These are phyloP conservation scores for Mortierella sp. DNA, from an alignment of 371 early-diverging fungal genomes.

Conservation along the genomic window DNA sequence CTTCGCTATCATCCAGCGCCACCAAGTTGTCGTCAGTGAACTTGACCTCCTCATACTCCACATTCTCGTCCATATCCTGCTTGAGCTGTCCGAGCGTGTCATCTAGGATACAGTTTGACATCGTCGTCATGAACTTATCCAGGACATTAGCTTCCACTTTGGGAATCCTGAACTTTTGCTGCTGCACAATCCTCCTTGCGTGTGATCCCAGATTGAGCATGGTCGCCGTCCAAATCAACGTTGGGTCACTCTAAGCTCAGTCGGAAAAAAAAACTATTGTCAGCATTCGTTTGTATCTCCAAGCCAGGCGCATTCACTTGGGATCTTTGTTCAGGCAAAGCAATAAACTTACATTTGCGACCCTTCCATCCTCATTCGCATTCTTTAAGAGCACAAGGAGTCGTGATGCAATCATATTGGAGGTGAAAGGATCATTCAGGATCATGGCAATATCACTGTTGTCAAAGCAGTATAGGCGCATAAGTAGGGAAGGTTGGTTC, in stretches of 20 bases:
- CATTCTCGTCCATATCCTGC: constrained; percentile 38
- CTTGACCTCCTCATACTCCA: constrained; percentile 28
- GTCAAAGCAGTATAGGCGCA: not conserved
- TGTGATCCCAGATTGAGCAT: constrained; percentile 68
- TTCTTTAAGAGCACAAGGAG: constrained; percentile 38
- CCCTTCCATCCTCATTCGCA: constrained; percentile 25
- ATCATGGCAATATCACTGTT: constrained; percentile 73
- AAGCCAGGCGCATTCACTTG: too few species aligned
- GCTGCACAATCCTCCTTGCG: constrained; percentile 57
- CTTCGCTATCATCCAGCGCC: constrained; percentile 58
- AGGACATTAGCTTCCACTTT: constrained; percentile 46
- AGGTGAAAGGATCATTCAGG: constrained; percentile 68
- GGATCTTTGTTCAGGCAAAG: too few species aligned
- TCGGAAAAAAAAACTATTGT: not conserved
- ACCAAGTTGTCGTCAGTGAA: constrained; percentile 37
- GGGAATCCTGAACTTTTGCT: constrained; percentile 51
- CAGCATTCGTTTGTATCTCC: not conserved
- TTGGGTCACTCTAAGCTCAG: constrained; percentile 13
- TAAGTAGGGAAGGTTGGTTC: not conserved
- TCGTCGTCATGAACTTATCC: constrained; percentile 43
- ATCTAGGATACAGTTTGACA: constrained; percentile 37
- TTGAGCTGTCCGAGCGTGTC: constrained; percentile 36
- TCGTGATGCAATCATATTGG: constrained; percentile 60
- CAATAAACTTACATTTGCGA: constrained; percentile 19
- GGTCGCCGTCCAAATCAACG: constrained; percentile 60